Conservation (phyloP, 75 land plant genomes). For the Pinus tabuliformis region DNA sequence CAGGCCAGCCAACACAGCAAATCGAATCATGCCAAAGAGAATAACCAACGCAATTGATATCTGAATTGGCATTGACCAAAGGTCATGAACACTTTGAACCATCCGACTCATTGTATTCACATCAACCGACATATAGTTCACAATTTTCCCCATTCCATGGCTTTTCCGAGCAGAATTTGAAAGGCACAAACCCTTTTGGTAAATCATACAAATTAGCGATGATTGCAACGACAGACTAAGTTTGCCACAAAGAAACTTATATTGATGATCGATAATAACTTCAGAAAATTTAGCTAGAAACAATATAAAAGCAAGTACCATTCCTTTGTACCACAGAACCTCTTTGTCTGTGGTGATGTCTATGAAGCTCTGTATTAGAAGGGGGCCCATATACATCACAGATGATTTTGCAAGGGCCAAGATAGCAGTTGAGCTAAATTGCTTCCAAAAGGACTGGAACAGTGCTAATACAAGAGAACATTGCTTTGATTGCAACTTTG, state of each 20-base stretch:
- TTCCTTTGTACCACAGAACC: constrained; percentile 10
- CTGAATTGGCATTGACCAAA: constrained; percentile 46
- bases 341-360: constrained; percentile 16
- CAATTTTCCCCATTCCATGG: constrained; percentile 39
- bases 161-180: constrained; percentile 28
- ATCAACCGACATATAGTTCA: constrained; percentile 47
- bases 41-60: constrained; percentile 31
- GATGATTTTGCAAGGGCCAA: constrained; percentile 27
- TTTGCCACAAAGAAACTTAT: constrained; percentile 26
- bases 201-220: constrained; percentile 24
- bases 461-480: constrained; percentile 18
- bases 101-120: constrained; percentile 32
- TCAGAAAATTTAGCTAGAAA: constrained; percentile 28
- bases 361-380: constrained; percentile 43
- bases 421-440: constrained; percentile 16
- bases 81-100: constrained; percentile 28
- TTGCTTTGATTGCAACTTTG: constrained; percentile 13
- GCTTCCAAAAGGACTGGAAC: constrained; percentile 13
- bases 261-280: constrained; percentile 39
- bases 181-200: constrained; percentile 36
- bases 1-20: constrained; percentile 39
- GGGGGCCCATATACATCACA: constrained; percentile 49
- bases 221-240: constrained; percentile 28
- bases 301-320: constrained; percentile 21
- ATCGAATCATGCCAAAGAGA: constrained; percentile 27